A percentile compares a stretch with the other conserved stretches of the same genome.
phyloP scores from a whole-genome alignment of 495 filamentous ascomycete species.

The Aspergillus conjunctus region DNA sequence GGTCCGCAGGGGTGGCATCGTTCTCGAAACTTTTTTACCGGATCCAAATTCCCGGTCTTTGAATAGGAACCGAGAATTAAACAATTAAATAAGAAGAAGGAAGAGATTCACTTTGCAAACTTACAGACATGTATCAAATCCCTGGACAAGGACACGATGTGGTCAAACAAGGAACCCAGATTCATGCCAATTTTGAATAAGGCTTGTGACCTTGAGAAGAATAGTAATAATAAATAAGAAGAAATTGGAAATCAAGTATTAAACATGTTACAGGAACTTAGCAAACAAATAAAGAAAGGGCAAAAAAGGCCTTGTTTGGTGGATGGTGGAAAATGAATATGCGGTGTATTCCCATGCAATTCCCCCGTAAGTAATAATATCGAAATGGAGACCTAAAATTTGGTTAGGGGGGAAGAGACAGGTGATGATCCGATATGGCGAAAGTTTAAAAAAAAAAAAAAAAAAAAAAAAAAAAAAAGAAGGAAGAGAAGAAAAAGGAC shows the following conservation, averaged over 20 bases:
- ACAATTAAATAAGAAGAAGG: slow-evolving; percentile 8
- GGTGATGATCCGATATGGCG: slow-evolving; percentile 22
- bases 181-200: slow-evolving; percentile 4
- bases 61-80: slow-evolving; percentile 12
- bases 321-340: slow-evolving; percentile 15
- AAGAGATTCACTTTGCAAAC: slow-evolving; percentile 13
- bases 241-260: not conserved
- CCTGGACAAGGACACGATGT: not conserved
- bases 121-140: slow-evolving; percentile 11
- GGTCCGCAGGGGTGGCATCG: not conserved
- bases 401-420: slow-evolving; percentile 16
- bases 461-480: slow-evolving; percentile 4
- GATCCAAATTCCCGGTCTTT: not conserved
- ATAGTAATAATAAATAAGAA: not conserved
- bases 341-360: slow-evolving; percentile 24
- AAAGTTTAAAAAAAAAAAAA: slow-evolving; percentile 5
- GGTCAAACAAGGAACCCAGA: slow-evolving; percentile 14
- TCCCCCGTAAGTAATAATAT: not conserved
- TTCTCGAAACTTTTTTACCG: too few species aligned
- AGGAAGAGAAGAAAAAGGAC: slow-evolving; percentile 1
- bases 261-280: slow-evolving; percentile 2
- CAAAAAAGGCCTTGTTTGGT: slow-evolving; percentile 16
- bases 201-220: not conserved
- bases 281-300: slow-evolving; percentile 1
- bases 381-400: slow-evolving; percentile 1